These are phyloP conservation scores for Fagus crenata DNA, from an alignment of 306 rosid genomes.

Conservation along the genomic window DNA sequence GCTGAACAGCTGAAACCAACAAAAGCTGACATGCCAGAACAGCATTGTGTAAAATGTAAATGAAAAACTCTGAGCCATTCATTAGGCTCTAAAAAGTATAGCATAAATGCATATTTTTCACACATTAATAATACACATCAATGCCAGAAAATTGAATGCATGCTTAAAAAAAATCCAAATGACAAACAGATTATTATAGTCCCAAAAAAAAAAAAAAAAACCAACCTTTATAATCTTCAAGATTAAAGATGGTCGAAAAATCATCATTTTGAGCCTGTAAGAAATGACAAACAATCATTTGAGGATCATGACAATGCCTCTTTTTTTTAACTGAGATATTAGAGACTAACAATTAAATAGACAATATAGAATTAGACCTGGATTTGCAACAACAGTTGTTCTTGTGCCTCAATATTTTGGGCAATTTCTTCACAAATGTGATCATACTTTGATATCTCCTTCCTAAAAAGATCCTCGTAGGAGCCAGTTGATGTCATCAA, in stretches of 20 bases:
- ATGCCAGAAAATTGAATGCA: not conserved
- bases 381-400: slow-evolving; percentile 85
- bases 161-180: not conserved
- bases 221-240: slow-evolving; percentile 93
- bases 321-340: not conserved
- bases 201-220: not conserved
- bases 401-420: slow-evolving; percentile 92
- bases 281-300: slow-evolving; percentile 34
- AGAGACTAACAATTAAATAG: slow-evolving; percentile 15
- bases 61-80: not conserved
- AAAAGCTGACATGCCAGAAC: not conserved
- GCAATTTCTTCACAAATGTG: slow-evolving; percentile 83
- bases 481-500: slow-evolving; percentile 98
- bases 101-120: not conserved
- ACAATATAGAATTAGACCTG: slow-evolving; percentile 50
- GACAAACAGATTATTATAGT: not conserved
- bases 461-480: slow-evolving; percentile 93
- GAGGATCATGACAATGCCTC: slow-evolving; percentile 20
- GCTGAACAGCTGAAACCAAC: not conserved
- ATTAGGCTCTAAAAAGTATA: not conserved
- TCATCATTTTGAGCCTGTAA: slow-evolving; percentile 85
- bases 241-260: slow-evolving; percentile 78
- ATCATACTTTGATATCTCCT: slow-evolving; percentile 90
- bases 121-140: not conserved
- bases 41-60: not conserved